Conservation (phyloP, 768 basidiomycete species). For the Lactifluus piperatus region DNA sequence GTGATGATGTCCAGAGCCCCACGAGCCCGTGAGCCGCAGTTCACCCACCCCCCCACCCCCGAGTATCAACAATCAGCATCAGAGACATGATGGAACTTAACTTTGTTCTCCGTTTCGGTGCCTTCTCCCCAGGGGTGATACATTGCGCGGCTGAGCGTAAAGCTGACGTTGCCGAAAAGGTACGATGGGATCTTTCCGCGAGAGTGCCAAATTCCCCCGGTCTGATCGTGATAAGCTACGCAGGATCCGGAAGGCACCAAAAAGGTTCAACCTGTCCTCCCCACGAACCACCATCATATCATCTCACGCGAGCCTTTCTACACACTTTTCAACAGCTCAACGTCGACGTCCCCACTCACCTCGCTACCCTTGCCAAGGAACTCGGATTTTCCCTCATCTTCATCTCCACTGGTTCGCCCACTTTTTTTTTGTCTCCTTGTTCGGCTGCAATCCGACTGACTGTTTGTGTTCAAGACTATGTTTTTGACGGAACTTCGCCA, state of each 20-base stretch:
- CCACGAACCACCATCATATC: neutral
- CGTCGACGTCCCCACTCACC: constrained; percentile 58
- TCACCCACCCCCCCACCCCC: neutral
- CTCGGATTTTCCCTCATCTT: constrained; percentile 70
- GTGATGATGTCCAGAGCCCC: neutral
- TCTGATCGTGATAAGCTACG: neutral
- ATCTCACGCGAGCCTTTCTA: neutral
- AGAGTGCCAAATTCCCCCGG: neutral
- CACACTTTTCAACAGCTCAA: constrained; percentile 52
- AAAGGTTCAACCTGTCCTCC: constrained; percentile 34
- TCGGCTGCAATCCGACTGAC: neutral
- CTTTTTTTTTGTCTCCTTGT: neutral
- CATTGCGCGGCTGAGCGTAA: constrained; percentile 94
- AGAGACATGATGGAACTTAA: neutral
- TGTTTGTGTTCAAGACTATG: constrained; percentile 55
- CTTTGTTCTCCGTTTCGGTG: neutral
- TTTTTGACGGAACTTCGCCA: constrained; percentile 90
- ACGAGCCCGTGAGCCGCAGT: neutral
- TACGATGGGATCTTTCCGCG: constrained; percentile 26
- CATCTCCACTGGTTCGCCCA: constrained; percentile 70
- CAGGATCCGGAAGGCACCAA: constrained; percentile 64
- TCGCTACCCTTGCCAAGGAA: constrained; percentile 57
- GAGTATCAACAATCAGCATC: neutral
- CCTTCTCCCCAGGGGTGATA: constrained; percentile 54
- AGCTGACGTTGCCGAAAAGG: constrained; percentile 89